These are phyloP conservation scores for Carnegiea gigantea DNA, from an alignment of 179 eudicot species.

Conservation along the genomic window DNA sequence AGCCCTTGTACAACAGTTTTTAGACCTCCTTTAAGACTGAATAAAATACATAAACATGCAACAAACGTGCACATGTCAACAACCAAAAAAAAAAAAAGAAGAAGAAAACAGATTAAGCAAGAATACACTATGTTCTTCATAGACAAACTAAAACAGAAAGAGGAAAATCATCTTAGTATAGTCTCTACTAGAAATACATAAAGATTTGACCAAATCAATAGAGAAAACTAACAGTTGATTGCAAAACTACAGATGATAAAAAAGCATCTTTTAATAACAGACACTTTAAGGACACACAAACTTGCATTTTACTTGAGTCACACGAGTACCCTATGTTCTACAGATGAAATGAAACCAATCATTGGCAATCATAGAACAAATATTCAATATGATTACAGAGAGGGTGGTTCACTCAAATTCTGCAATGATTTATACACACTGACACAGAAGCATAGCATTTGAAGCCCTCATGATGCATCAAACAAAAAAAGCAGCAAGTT, in stretches of 20 bases:
- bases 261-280: neutral
- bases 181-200: too few relatives aligned
- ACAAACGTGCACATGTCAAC: too few relatives aligned
- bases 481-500: constrained; percentile 22
- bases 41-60: too few relatives aligned
- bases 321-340: neutral
- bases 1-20: too few relatives aligned
- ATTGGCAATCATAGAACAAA: constrained; percentile 25
- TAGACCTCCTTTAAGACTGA: too few relatives aligned
- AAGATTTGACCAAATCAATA: neutral
- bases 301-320: neutral
- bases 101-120: too few relatives aligned
- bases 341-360: constrained; percentile 26
- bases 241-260: neutral
- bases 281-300: constrained; percentile 1
- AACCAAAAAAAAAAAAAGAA: too few relatives aligned
- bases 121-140: too few relatives aligned
- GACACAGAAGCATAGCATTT: constrained; percentile 13
- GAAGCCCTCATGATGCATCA: constrained; percentile 8
- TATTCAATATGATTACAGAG: constrained; percentile 27
- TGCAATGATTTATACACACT: constrained; percentile 32
- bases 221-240: neutral
- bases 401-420: constrained; percentile 22
- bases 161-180: too few relatives aligned
- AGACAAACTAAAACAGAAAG: too few relatives aligned